A percentile compares a stretch with the other conserved stretches of the same genome.
Evolutionary conservation across 1,284 basidiomycete genomes (phyloP).

Genomic region (Moniliella sp.): DNA sequence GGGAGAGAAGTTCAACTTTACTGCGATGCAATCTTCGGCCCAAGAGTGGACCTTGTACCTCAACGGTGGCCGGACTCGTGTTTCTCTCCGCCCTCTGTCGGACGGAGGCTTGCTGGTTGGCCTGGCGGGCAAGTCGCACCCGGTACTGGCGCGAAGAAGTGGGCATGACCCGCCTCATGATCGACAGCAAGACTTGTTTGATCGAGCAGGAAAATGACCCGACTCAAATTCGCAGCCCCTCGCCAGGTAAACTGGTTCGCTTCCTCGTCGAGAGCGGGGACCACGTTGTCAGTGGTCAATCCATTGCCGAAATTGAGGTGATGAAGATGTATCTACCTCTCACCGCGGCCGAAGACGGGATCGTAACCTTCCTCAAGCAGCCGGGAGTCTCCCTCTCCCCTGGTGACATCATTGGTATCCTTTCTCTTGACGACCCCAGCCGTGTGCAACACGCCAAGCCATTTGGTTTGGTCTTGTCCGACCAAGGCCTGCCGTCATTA

Average conservation of each 20-base stretch:
- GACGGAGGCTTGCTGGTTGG: conserved; percentile 84
- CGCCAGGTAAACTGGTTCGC: conserved; percentile 84
- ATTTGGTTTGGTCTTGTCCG: conserved; percentile 63
- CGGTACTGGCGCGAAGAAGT: conserved; percentile 97
- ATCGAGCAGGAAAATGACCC: conserved; percentile 99
- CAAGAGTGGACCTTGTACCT: conserved; percentile 81
- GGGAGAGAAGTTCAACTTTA: conserved; percentile 81
- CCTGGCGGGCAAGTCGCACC: conserved; percentile 81
- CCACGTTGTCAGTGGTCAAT: conserved; percentile 80
- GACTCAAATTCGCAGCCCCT: conserved; percentile 82
- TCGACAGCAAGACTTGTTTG: conserved; percentile 80
- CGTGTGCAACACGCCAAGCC: conserved; percentile 96
- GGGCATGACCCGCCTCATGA: conserved; percentile 53
- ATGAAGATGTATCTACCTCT: conserved; percentile 38
- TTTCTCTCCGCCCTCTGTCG: conserved; percentile 48
- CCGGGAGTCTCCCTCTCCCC: conserved; percentile 84
- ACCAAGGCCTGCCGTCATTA: conserved; percentile 51
- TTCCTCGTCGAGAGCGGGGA: conserved; percentile 91
- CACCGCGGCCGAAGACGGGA: conserved; percentile 80
- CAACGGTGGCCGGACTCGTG: conserved; percentile 50
- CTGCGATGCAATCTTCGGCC: conserved; percentile 68
- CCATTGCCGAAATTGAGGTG: conserved; percentile 86
- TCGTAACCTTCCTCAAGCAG: conserved; percentile 66
- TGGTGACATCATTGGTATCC: conserved; percentile 92
- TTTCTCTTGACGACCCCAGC: conserved; percentile 83